Conservation (phyloP, 129 eudicot species). For the Chrysanthemum seticuspe region DNA sequence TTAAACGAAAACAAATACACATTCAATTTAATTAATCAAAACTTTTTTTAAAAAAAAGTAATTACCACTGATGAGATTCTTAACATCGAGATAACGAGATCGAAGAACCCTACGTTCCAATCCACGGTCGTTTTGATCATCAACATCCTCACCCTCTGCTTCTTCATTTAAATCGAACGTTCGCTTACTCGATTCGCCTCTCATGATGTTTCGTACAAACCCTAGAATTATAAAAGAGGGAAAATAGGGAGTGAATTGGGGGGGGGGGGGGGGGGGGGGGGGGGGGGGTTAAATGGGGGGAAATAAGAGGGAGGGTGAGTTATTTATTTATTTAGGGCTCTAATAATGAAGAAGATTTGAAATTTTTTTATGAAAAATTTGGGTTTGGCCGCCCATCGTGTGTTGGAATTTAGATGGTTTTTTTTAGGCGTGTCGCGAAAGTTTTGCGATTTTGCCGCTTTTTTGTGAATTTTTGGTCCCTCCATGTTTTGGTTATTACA, state of each 20-base stretch:
- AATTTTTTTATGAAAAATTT: too few species aligned
- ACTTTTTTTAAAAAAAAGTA: background rate
- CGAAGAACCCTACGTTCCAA: slow-evolving; percentile 63
- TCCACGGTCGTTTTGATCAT: slow-evolving; percentile 27
- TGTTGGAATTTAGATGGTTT: too few species aligned
- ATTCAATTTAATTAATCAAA: background rate
- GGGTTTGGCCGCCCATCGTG: too few species aligned
- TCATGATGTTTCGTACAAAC: slow-evolving; percentile 13
- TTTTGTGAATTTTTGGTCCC: too few species aligned
- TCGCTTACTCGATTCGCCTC: too few species aligned
- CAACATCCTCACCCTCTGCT: slow-evolving; percentile 6
- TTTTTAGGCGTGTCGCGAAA: too few species aligned
- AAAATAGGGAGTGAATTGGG: too few species aligned
- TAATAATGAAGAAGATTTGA: too few species aligned
- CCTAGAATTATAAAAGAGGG: background rate
- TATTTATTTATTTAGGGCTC: too few species aligned
- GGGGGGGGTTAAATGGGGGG: background rate
- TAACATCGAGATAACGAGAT: slow-evolving; percentile 62
- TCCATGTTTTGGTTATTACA: too few species aligned
- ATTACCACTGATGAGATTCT: slow-evolving; percentile 54
- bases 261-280: too few species aligned
- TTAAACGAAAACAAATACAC: background rate
- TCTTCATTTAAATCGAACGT: slow-evolving; percentile 1
- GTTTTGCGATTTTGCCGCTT: too few species aligned
- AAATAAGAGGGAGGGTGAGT: background rate